A percentile compares a stretch with the other conserved stretches of the same genome.
Evolutionary conservation across 1,139 yeast genomes (phyloP).

Genomic region (Yamadazyma mexicana): DNA sequence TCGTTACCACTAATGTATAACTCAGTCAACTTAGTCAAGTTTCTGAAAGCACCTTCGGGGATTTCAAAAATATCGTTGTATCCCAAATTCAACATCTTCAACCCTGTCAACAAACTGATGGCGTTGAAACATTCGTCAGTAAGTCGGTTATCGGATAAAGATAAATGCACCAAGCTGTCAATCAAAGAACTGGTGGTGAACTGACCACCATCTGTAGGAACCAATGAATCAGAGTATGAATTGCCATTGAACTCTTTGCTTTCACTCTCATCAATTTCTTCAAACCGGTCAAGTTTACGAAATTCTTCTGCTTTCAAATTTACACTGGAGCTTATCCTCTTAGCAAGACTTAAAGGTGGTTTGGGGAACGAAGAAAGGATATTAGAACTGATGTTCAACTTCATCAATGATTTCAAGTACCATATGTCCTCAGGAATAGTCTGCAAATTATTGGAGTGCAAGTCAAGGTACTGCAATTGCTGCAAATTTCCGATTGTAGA

Average conservation of each 20-base stretch:
- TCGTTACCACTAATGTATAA: slow-evolving; percentile 86
- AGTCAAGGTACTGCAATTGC: slow-evolving; percentile 67
- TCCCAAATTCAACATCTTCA: slow-evolving; percentile 70
- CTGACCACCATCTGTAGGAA: neutral
- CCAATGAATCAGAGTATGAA: too few species aligned
- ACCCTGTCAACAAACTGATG: slow-evolving; percentile 57
- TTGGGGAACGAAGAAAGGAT: slow-evolving; percentile 67
- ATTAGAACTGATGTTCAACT: slow-evolving; percentile 79
- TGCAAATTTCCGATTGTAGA: slow-evolving; percentile 59
- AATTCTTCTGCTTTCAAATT: slow-evolving; percentile 17
- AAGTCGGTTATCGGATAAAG: slow-evolving; percentile 81
- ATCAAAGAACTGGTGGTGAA: slow-evolving; percentile 35
- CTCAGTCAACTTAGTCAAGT: slow-evolving; percentile 58
- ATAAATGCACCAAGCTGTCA: slow-evolving; percentile 55
- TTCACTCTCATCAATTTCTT: slow-evolving; percentile 1
- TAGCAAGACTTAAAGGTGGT: slow-evolving; percentile 43
- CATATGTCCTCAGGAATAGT: slow-evolving; percentile 68
- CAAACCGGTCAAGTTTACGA: neutral
- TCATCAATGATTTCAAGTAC: slow-evolving; percentile 57
- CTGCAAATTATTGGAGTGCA: slow-evolving; percentile 84
- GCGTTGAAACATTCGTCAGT: slow-evolving; percentile 76
- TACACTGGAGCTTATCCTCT: slow-evolving; percentile 35
- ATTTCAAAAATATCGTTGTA: slow-evolving; percentile 84
- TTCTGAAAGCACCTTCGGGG: slow-evolving; percentile 67
- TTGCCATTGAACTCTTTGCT: neutral